Evolutionary conservation across 164 flowering plant genomes (phyloP), one percentile per base, ranked within the genome.

Genomic region (Houttuynia cordata): DNA sequence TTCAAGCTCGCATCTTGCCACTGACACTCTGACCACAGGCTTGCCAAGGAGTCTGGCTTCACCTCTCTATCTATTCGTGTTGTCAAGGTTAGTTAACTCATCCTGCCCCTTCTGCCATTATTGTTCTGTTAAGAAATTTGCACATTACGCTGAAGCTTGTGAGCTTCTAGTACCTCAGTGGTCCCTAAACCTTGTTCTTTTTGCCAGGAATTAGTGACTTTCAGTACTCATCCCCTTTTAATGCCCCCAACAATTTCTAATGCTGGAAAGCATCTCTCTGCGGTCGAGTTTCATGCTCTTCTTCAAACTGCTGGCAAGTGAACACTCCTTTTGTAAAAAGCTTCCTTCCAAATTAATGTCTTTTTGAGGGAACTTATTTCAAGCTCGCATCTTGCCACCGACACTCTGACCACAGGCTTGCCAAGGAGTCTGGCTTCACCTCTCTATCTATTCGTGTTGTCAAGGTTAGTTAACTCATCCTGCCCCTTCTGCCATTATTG

Each of bases 291-390:
- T 15, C 75, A 78, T 63, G 9, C n/a, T n/a, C n/a, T n/a, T n/a
- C n/a, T n/a, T n/a, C n/a, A n/a, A n/a, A n/a, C n/a, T n/a, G n/a
- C n/a, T n/a, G n/a, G n/a, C n/a, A n/a, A n/a, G n/a, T n/a, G n/a
- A n/a, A n/a, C n/a, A n/a, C n/a, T n/a, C n/a, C n/a, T n/a, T n/a
- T n/a, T n/a, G n/a, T n/a, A n/a, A n/a, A n/a, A n/a, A n/a, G n/a
- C n/a, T n/a, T n/a, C n/a, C n/a, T n/a, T n/a, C n/a, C n/a, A n/a
- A n/a, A n/a, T n/a, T n/a, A n/a, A n/a, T n/a, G 56, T 47, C 73
- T 84, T 66, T 93, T 93, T 66, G 80, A 84, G 55, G 97, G 96
- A n/a, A 89, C 96, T 3, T 97, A 93, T 62, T 93, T 93, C 80
- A 87, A 93, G 85, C 91, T 89, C n/a, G 98, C 94, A 1, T 70